Conservation (phyloP, 2,329 filamentous ascomycete genomes). For the Corniculantispora saksenae region DNA sequence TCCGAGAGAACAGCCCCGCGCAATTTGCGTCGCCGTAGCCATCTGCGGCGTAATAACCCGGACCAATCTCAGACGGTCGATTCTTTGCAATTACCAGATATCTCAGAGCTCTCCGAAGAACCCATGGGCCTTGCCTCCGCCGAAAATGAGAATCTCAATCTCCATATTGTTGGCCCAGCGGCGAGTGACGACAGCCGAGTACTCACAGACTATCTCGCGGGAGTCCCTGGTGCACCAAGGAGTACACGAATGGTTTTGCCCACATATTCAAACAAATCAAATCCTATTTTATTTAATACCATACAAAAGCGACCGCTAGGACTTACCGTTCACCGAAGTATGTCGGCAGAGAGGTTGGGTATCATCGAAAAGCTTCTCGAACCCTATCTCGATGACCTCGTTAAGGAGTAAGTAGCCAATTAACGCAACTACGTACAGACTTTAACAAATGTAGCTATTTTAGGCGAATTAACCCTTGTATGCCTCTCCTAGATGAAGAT, state of each 20-base stretch:
- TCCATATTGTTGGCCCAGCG: constrained; percentile 61
- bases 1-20: no score
- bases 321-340: constrained; percentile 37
- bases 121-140: constrained; percentile 27
- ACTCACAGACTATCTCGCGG: constrained; percentile 56
- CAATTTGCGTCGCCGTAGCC: no score
- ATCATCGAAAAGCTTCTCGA: constrained; percentile 61
- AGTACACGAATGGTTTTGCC: constrained; percentile 34
- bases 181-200: constrained; percentile 62
- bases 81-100: no score
- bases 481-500: constrained; percentile 59
- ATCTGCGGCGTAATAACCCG: no score
- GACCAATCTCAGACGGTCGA: background rate
- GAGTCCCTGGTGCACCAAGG: constrained; percentile 32
- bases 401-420: constrained; percentile 43
- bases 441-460: constrained; percentile 47
- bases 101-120: background rate
- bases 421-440: background rate
- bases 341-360: constrained; percentile 50
- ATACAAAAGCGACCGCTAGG: constrained; percentile 49
- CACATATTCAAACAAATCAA: constrained; percentile 32
- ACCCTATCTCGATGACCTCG: constrained; percentile 51
- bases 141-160: constrained; percentile 42
- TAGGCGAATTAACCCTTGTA: constrained; percentile 57
- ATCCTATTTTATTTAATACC: constrained; percentile 48